Conservation (phyloP, 2,329 filamentous ascomycete species). For the Beauveria bassiana region DNA sequence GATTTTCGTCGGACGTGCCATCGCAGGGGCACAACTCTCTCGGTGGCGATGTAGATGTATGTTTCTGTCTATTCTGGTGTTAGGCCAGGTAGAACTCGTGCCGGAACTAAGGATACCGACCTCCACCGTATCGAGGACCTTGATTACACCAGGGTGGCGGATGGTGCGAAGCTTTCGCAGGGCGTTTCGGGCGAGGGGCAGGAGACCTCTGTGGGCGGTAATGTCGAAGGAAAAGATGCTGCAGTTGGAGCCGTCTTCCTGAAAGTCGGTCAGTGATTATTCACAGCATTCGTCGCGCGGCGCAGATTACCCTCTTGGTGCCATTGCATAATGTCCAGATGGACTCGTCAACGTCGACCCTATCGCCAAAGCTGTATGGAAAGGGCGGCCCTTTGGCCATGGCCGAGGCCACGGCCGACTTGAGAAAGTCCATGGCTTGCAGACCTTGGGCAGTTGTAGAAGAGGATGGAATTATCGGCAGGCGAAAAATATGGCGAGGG, state of each 20-base stretch:
- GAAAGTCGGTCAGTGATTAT: background rate
- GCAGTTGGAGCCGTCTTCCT: constrained; percentile 92
- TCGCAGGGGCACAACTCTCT: constrained; percentile 75
- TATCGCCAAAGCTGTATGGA: constrained; percentile 86
- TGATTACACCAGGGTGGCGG: constrained; percentile 89
- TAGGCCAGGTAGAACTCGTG: background rate
- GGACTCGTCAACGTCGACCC: constrained; percentile 84
- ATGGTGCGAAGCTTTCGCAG: constrained; percentile 89
- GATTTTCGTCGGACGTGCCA: constrained; percentile 90
- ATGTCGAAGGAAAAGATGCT: constrained; percentile 97
- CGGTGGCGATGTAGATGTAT: constrained; percentile 93
- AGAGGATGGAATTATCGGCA: background rate
- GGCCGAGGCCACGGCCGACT: constrained; percentile 92
- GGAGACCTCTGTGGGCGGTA: constrained; percentile 65
- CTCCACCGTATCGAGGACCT: constrained; percentile 90
- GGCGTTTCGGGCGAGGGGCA: constrained; percentile 87
- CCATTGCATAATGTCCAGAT: constrained; percentile 97
- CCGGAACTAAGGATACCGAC: constrained; percentile 34
- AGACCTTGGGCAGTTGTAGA: background rate
- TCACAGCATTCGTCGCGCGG: background rate
- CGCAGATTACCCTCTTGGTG: constrained; percentile 65
- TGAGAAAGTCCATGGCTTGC: constrained; percentile 82
- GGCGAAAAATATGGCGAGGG: background rate
- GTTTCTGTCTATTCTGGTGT: constrained; percentile 62
- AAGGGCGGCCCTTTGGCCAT: constrained; percentile 93